phyloP scores from a whole-genome alignment of 257 asterid genomes.

The Ajuga chamaepitys region DNA sequence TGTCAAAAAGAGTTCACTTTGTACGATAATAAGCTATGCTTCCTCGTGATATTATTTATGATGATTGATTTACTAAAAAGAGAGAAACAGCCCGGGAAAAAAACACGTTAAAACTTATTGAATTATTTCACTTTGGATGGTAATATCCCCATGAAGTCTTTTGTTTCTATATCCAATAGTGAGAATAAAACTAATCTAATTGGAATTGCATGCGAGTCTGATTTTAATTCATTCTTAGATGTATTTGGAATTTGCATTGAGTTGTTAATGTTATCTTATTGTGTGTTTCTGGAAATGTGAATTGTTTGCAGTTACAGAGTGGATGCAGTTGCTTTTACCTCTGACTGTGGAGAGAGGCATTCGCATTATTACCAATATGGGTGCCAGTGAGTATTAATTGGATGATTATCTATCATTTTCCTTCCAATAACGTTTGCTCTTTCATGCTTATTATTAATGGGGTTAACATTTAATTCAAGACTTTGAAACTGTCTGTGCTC shows the following conservation, averaged over 20 bases:
- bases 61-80: not conserved
- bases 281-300: conserved; percentile 18
- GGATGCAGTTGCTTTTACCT: conserved; percentile 93
- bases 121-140: not conserved
- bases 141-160: not conserved
- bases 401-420: conserved; percentile 5
- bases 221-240: not conserved
- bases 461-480: not conserved
- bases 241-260: not conserved
- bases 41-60: not conserved
- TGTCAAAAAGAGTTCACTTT: not conserved
- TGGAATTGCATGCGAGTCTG: not conserved
- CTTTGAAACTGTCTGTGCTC: conserved; percentile 5
- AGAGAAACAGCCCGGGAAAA: not conserved
- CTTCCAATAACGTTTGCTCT: not conserved
- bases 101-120: not conserved
- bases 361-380: conserved; percentile 90
- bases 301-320: conserved; percentile 70
- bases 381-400: conserved; percentile 65
- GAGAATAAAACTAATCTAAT: not conserved
- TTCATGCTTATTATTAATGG: not conserved
- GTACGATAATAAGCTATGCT: not conserved
- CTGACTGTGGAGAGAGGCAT: conserved; percentile 77
- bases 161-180: not conserved
- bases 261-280: not conserved